Conservation (phyloP, 1,139 yeast species). For the Arxiozyma slooffiae region DNA sequence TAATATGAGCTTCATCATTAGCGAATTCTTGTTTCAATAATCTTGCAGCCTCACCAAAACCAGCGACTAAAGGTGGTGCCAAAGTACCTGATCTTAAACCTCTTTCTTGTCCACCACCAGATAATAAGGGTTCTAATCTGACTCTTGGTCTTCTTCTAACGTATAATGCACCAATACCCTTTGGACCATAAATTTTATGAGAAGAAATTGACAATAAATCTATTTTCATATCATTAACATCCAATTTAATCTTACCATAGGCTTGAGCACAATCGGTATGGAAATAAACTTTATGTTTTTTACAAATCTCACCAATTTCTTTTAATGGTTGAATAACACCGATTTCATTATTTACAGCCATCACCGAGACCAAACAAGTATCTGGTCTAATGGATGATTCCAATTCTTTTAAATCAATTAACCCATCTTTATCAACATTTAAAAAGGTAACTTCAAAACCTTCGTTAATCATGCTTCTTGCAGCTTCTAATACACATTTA, state of each 20-base stretch:
- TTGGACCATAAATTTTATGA: constrained; percentile 96
- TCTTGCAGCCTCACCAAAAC: constrained; percentile 96
- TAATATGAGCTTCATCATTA: constrained; percentile 64
- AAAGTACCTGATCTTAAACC: constrained; percentile 95
- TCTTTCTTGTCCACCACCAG: constrained; percentile 99
- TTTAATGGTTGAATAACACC: constrained; percentile 96
- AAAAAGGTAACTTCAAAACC: constrained; percentile 94
- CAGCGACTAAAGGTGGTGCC: constrained; percentile 90
- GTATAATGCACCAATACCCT: constrained; percentile 92
- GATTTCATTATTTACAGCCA: constrained; percentile 97
- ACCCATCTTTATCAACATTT: constrained; percentile 74
- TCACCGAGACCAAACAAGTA: constrained; percentile 82
- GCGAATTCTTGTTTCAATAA: constrained; percentile 64
- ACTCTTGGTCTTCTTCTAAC: constrained; percentile 98
- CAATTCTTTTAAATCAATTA: constrained; percentile 65
- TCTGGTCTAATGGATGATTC: constrained; percentile 82
- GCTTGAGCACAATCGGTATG: constrained; percentile 99
- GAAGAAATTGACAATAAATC: constrained; percentile 90
- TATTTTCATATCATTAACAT: constrained; percentile 86
- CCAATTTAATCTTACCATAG: constrained; percentile 84
- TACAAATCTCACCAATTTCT: constrained; percentile 84
- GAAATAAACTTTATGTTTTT: constrained; percentile 81
- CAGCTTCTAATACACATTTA: constrained; percentile 93
- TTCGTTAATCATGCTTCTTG: constrained; percentile 89
- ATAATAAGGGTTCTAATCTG: constrained; percentile 84